These are phyloP conservation scores for Penicillium sp. DNA, from an alignment of 2,329 filamentous ascomycete genomes.

Conservation along the genomic window DNA sequence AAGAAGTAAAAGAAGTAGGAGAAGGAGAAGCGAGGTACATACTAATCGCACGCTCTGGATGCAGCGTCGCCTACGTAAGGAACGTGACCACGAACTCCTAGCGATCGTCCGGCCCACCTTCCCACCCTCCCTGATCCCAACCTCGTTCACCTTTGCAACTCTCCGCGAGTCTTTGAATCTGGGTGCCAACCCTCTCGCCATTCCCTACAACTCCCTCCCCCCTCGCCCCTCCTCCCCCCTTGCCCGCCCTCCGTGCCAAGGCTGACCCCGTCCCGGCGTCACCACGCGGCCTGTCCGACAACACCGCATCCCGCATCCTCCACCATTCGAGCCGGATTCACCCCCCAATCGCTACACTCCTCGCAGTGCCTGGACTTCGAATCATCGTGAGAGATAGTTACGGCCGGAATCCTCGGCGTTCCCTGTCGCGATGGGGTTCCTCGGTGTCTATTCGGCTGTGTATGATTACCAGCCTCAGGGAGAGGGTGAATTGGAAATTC, in stretches of 20 bases:
- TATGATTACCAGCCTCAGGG: conserved; percentile 92
- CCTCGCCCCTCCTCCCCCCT: conserved; percentile 10
- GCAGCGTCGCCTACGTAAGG: conserved; percentile 22
- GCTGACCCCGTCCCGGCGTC: conserved; percentile 24
- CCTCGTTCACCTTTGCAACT: conserved; percentile 1
- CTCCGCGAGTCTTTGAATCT: conserved; percentile 7
- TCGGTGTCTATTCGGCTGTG: conserved; percentile 85
- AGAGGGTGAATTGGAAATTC: conserved; percentile 81
- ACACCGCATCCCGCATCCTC: conserved; percentile 13
- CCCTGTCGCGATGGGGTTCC: conserved; percentile 73
- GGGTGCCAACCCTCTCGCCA: conserved; percentile 4
- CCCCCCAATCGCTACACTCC: conserved; percentile 11
- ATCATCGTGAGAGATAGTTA: conserved; percentile 3
- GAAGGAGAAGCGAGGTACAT: background rate
- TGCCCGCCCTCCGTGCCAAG: conserved; percentile 26
- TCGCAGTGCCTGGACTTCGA: conserved; percentile 10
- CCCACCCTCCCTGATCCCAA: conserved; percentile 26
- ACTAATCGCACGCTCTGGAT: background rate
- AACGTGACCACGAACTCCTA: conserved; percentile 32
- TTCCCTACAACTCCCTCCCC: conserved; percentile 2
- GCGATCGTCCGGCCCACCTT: conserved; percentile 29
- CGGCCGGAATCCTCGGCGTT: background rate
- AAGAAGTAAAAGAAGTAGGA: background rate
- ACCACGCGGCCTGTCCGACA: conserved; percentile 16
- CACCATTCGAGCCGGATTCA: conserved; percentile 14